A percentile compares a stretch with the other conserved stretches of the same genome.
phyloP scores from a whole-genome alignment of 768 basidiomycete species.

The Termitomyces sp. region DNA sequence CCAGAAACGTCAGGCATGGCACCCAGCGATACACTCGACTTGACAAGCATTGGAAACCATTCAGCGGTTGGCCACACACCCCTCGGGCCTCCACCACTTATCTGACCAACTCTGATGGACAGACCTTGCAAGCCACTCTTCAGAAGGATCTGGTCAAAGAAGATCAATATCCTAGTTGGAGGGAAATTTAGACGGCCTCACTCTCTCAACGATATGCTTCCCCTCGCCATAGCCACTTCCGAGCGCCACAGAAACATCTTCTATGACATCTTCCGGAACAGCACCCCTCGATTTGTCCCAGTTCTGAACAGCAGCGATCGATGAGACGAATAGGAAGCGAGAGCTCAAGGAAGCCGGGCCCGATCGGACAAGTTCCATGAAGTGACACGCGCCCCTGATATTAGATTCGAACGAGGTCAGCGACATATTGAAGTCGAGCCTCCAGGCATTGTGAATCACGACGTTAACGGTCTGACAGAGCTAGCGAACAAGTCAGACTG shows the following conservation, averaged over 20 bases:
- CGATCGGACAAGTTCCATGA: conserved; percentile 19
- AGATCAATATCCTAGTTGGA: background rate
- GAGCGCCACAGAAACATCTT: conserved; percentile 11
- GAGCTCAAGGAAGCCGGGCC: conserved; percentile 10
- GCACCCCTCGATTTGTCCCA: conserved; percentile 18
- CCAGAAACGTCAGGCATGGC: conserved; percentile 23
- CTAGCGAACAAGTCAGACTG: conserved; percentile 10
- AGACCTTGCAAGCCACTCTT: conserved; percentile 24
- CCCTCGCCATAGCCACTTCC: conserved; percentile 22
- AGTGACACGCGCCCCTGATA: background rate
- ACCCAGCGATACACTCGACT: conserved; percentile 25
- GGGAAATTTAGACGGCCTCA: conserved; percentile 6
- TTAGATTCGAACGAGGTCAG: conserved; percentile 24
- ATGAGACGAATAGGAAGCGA: conserved; percentile 16
- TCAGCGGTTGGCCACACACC: conserved; percentile 33
- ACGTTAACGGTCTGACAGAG: conserved; percentile 20
- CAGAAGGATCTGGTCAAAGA: conserved; percentile 20
- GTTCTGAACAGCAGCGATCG: conserved; percentile 20
- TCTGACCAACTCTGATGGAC: conserved; percentile 32
- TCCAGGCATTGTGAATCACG: conserved; percentile 36
- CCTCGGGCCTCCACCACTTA: conserved; percentile 26
- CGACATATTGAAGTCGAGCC: conserved; percentile 35
- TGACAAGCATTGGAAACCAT: conserved; percentile 34
- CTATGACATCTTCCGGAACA: conserved; percentile 13
- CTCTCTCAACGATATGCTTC: conserved; percentile 30